These are phyloP conservation scores for Solanum paucissectum DNA, from an alignment of 257 asterid genomes.

Conservation along the genomic window DNA sequence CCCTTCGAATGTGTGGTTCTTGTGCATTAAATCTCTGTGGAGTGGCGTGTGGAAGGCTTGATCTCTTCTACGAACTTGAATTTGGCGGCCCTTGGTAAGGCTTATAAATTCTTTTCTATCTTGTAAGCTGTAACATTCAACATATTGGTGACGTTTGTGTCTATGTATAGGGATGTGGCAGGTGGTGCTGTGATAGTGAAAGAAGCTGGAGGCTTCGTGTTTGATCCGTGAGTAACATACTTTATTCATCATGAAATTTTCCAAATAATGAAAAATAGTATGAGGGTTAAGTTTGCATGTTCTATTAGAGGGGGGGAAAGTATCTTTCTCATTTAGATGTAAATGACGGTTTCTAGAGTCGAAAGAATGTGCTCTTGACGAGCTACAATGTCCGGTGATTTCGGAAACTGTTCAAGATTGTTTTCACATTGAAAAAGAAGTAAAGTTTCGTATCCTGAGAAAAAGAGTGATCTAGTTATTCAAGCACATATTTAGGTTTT, in stretches of 20 bases:
- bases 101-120: not conserved
- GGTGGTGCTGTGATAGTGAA: slow-evolving; percentile 77
- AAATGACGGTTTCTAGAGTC: not conserved
- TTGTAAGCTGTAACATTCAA: not conserved
- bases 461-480: not conserved
- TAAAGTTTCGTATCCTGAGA: not conserved
- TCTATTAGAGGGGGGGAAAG: not conserved
- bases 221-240: slow-evolving; percentile 61
- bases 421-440: not conserved
- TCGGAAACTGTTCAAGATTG: not conserved
- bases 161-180: slow-evolving; percentile 67
- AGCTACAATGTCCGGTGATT: not conserved
- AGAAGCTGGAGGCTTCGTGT: slow-evolving; percentile 76
- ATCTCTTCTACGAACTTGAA: slow-evolving; percentile 63
- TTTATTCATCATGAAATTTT: not conserved
- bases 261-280: not conserved
- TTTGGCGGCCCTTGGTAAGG: slow-evolving; percentile 83
- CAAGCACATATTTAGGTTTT: not conserved
- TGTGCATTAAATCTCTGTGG: slow-evolving; percentile 88
- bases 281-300: not conserved
- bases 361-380: not conserved
- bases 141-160: not conserved
- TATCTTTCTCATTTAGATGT: not conserved
- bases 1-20: slow-evolving; percentile 82
- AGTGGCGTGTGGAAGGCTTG: slow-evolving; percentile 81